A percentile compares a stretch with the other conserved stretches of the same genome.
Conservation (phyloP, 2,329 filamentous ascomycete genomes). For the Ascosphaera aggregata region DNA sequence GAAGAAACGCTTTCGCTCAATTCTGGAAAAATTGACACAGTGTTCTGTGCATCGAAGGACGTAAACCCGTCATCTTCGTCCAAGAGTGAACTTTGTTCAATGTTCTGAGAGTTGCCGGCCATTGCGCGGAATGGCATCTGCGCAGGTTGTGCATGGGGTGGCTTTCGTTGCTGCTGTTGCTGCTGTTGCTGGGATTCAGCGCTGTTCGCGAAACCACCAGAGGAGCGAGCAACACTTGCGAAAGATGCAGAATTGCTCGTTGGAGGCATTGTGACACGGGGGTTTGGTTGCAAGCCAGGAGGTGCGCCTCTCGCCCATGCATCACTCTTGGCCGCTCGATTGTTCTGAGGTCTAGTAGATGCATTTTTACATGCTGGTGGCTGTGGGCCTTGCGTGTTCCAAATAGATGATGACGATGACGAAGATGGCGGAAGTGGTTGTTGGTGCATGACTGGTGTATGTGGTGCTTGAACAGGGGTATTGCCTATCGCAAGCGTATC, state of each 20-base stretch:
- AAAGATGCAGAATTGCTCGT: background rate
- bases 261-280: no score
- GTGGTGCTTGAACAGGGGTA: background rate
- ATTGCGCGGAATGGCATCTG: no score
- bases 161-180: slow-evolving; percentile 4
- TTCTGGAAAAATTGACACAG: slow-evolving; percentile 1
- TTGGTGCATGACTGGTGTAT: background rate
- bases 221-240: background rate
- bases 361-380: background rate
- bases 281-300: background rate
- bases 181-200: slow-evolving; percentile 1
- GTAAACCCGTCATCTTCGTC: no score
- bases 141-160: no score
- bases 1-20: background rate
- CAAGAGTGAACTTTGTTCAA: no score
- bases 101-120: no score
- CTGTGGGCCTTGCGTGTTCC: no score
- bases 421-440: no score
- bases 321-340: background rate
- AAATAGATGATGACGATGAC: no score
- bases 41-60: no score
- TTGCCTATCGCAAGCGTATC: background rate
- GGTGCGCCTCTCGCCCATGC: background rate
- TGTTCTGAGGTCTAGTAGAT: background rate
- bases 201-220: background rate